Evolutionary conservation across 441 rosid species (phyloP).

Genomic region (Gossypium gossypioides): DNA sequence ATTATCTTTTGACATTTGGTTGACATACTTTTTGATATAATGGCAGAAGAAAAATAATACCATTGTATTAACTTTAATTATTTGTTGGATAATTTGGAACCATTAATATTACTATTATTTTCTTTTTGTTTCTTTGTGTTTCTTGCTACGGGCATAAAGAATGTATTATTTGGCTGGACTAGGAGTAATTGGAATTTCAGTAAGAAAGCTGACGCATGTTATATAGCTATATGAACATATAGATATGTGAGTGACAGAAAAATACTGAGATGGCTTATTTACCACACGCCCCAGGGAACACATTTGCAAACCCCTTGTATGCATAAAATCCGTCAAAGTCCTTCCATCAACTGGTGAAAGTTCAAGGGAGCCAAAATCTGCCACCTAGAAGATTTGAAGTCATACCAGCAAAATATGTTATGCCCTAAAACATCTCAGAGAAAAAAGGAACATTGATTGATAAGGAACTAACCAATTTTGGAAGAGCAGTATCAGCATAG

Average conservation of each 20-base stretch:
- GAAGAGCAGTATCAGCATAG: conserved; percentile 72
- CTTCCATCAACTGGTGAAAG: conserved; percentile 82
- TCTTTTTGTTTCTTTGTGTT: background rate
- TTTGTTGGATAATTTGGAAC: background rate
- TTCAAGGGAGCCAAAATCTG: conserved; percentile 82
- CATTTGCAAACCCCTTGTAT: conserved; percentile 76
- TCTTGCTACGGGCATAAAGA: background rate
- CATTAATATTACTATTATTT: background rate
- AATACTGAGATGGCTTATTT: conserved; percentile 12
- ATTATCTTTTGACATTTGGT: background rate
- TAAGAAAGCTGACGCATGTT: background rate
- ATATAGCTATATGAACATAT: background rate
- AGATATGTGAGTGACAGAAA: background rate
- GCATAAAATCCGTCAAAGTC: conserved; percentile 81
- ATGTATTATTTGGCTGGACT: background rate
- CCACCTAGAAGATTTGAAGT: conserved; percentile 42
- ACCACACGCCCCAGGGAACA: conserved; percentile 68
- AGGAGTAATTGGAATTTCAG: background rate
- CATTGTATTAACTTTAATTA: background rate
- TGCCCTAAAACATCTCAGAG: conserved; percentile 12
- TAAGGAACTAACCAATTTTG: conserved; percentile 54
- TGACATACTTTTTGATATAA: background rate
- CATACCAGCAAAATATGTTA: conserved; percentile 16
- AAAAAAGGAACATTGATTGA: conserved; percentile 8
- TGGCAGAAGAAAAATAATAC: background rate